These are phyloP conservation scores for Paraurostyla sp. DNA, from an alignment of 73 alveolate genomes.

Conservation along the genomic window DNA sequence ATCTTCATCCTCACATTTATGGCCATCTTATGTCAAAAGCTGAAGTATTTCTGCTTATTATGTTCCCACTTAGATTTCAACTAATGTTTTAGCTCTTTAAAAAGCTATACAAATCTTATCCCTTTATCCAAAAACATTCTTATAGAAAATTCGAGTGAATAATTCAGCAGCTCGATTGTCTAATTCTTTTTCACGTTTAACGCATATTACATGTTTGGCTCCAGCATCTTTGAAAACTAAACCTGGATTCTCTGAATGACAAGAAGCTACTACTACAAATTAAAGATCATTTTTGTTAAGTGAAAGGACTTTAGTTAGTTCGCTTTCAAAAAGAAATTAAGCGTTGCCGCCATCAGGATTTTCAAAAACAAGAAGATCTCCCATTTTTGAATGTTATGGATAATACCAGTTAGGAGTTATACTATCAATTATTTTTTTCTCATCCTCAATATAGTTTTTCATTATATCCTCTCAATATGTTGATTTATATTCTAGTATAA, in stretches of 20 bases:
- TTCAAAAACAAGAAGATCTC: constrained; percentile 59
- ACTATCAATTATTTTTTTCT: background rate
- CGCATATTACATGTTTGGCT: background rate
- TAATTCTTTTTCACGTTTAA: background rate
- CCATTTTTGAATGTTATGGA: constrained; percentile 34
- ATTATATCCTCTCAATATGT: too few species aligned
- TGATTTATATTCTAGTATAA: background rate
- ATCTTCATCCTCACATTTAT: background rate
- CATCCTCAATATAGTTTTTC: too few species aligned
- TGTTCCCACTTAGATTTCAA: background rate
- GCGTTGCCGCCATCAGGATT: constrained; percentile 44
- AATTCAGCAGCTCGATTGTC: background rate
- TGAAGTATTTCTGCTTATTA: background rate
- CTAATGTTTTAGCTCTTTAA: background rate
- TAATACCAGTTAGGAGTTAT: background rate
- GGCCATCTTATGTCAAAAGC: background rate
- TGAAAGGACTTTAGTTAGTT: background rate
- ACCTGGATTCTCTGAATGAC: constrained; percentile 16
- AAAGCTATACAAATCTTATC: background rate
- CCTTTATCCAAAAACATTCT: background rate
- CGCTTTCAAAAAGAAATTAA: constrained; percentile 11
- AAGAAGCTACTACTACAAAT: background rate
- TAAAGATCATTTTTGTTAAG: background rate
- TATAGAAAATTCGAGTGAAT: background rate
- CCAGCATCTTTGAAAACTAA: background rate